Evolutionary conservation across 2,329 filamentous ascomycete genomes (phyloP).

Genomic region (Venturia effusa): DNA sequence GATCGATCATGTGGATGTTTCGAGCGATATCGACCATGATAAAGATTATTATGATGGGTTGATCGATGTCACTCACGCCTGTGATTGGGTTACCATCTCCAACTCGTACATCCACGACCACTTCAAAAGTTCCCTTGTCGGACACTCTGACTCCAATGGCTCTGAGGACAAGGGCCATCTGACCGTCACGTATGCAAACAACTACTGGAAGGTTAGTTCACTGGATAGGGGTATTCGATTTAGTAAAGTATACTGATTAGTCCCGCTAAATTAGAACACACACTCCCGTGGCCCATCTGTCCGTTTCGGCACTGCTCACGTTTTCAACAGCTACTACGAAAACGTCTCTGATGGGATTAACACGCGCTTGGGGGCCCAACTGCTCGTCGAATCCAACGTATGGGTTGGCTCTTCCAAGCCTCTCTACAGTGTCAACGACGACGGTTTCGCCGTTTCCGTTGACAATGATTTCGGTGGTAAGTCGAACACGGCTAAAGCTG

Average conservation of each 20-base stretch:
- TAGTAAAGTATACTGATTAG: too few species aligned
- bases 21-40: constrained; percentile 45
- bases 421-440: constrained; percentile 22
- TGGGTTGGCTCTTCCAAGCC: constrained; percentile 25
- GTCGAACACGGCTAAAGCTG: not conserved
- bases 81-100: constrained; percentile 43
- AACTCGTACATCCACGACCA: constrained; percentile 46
- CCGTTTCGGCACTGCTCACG: constrained; percentile 56
- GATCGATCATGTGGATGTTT: constrained; percentile 59
- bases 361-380: constrained; percentile 31
- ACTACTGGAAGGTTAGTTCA: constrained; percentile 53
- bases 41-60: constrained; percentile 65
- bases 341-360: constrained; percentile 29
- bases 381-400: constrained; percentile 32
- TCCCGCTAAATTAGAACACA: too few species aligned
- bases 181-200: constrained; percentile 55
- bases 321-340: constrained; percentile 44
- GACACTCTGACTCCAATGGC: constrained; percentile 49
- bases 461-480: constrained; percentile 30
- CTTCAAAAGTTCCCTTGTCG: constrained; percentile 50
- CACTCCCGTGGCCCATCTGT: constrained; percentile 52
- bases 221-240: too few species aligned
- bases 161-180: constrained; percentile 44
- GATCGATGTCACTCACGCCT: constrained; percentile 51
- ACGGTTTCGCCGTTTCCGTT: constrained; percentile 25